Conservation (phyloP, 2,329 filamentous ascomycete species). For the Fusarium circinatum region DNA sequence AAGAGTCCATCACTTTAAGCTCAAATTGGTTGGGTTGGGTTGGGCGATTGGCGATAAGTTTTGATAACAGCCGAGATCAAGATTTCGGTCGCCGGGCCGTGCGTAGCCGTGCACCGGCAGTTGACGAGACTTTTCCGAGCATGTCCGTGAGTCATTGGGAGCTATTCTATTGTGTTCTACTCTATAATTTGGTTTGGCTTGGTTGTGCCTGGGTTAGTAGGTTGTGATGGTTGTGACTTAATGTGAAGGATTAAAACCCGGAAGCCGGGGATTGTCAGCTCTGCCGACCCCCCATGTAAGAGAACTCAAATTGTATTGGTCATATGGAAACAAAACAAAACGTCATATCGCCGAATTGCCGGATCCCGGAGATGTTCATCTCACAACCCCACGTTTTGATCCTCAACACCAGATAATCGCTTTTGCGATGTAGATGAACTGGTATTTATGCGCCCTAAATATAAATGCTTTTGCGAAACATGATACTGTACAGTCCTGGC, state of each 20-base stretch:
- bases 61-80: constrained; percentile 15
- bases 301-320: constrained; percentile 2
- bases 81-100: constrained; percentile 26
- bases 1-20: constrained; percentile 11
- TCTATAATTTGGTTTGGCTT: neutral
- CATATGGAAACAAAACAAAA: neutral
- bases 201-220: neutral
- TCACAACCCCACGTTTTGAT: neutral
- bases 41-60: constrained; percentile 12
- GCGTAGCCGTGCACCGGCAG: constrained; percentile 29
- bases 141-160: neutral
- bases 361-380: constrained; percentile 6
- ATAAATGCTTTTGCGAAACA: rapidly evolving
- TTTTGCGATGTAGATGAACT: neutral
- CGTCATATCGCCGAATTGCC: constrained; percentile 14
- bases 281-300: constrained; percentile 3
- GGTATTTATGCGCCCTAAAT: rapidly evolving
- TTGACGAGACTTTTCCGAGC: constrained; percentile 25
- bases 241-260: neutral
- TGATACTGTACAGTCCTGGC: neutral
- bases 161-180: neutral
- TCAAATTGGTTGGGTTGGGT: constrained; percentile 23
- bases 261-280: constrained; percentile 11
- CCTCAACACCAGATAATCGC: neutral
- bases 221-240: neutral